Conservation (phyloP, 2,329 filamentous ascomycete species). For the Ceratocystis eucalypticola region DNA sequence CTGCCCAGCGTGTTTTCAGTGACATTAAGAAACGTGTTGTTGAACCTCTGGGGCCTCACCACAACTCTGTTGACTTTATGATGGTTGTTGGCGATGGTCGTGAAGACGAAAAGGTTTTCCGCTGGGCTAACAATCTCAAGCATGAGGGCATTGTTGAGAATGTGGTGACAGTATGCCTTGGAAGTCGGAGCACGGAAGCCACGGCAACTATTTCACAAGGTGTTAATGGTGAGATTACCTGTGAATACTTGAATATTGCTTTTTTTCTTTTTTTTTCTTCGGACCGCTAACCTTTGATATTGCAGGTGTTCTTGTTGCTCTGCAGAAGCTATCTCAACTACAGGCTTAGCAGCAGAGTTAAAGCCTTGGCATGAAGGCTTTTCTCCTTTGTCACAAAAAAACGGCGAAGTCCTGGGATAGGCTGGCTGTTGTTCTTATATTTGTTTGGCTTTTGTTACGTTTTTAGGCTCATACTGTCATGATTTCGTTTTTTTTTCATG, state of each 20-base stretch:
- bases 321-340: conserved; percentile 30
- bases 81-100: conserved; percentile 82
- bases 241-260: neutral
- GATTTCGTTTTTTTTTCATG: neutral
- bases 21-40: conserved; percentile 24
- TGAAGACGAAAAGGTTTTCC: conserved; percentile 87
- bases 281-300: neutral
- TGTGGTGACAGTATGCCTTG: conserved; percentile 75
- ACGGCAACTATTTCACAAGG: conserved; percentile 76
- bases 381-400: neutral
- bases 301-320: conserved; percentile 32
- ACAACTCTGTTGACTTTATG: conserved; percentile 60
- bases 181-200: conserved; percentile 77
- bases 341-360: conserved; percentile 6
- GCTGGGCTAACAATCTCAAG: conserved; percentile 73
- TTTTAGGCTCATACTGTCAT: neutral
- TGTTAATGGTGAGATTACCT: conserved; percentile 57
- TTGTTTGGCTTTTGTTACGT: neutral
- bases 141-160: conserved; percentile 46
- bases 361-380: neutral
- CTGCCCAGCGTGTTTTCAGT: conserved; percentile 60
- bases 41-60: conserved; percentile 21
- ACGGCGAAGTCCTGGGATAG: neutral
- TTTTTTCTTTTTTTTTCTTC: conserved; percentile 7
- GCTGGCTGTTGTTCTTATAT: neutral